Conservation (phyloP, 2,329 filamentous ascomycete genomes). For the Epichloe sp. region DNA sequence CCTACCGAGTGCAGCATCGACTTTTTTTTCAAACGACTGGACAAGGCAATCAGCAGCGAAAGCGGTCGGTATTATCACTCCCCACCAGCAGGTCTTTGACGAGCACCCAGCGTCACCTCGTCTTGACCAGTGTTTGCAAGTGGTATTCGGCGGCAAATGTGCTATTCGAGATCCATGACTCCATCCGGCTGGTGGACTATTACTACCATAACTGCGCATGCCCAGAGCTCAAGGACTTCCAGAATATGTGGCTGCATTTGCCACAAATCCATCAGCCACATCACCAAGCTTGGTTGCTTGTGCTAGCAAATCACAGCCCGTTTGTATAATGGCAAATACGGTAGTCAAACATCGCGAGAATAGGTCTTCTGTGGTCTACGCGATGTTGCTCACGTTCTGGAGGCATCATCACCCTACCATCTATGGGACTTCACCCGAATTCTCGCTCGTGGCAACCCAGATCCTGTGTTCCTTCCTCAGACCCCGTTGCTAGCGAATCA, state of each 20-base stretch:
- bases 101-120: no score
- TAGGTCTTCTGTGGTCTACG: neutral
- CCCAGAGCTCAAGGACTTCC: neutral
- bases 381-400: neutral
- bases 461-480: neutral
- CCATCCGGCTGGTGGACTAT: no score
- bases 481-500: neutral
- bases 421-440: neutral
- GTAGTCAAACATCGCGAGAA: neutral
- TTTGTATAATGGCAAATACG: neutral
- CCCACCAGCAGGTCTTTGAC: no score
- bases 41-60: no score
- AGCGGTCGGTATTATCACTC: no score
- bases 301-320: neutral
- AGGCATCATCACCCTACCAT: neutral
- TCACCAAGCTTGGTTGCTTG: neutral
- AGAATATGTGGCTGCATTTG: neutral
- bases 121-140: no score
- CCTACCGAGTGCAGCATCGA: no score
- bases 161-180: no score
- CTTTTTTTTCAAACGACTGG: no score
- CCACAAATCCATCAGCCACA: constrained; percentile 3
- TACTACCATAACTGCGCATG: no score
- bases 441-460: neutral
- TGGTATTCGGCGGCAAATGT: no score